phyloP scores from a whole-genome alignment of 2,329 filamentous ascomycete species.

The Hortaea werneckii region DNA sequence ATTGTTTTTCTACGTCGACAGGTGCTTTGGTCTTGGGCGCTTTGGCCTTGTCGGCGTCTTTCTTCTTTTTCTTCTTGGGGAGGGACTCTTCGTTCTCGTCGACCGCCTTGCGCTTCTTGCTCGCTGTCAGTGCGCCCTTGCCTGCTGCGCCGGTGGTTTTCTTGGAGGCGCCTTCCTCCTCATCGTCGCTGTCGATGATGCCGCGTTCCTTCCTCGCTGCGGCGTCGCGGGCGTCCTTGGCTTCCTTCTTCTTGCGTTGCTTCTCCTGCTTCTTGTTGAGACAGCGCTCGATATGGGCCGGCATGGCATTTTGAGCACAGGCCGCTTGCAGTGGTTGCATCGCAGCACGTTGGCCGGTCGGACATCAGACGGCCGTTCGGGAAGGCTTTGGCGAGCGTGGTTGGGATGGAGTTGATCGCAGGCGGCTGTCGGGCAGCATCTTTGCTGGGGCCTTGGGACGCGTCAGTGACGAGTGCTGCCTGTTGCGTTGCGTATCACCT shows the following conservation, averaged over 20 bases:
- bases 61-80: conserved; percentile 62
- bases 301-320: conserved; percentile 64
- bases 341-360: conserved; percentile 66
- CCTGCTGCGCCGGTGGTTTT: conserved; percentile 21
- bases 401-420: conserved; percentile 54
- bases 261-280: conserved; percentile 69
- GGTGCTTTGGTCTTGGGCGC: conserved; percentile 75
- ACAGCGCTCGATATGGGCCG: conserved; percentile 73
- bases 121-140: conserved; percentile 17
- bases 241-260: conserved; percentile 52
- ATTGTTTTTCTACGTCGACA: conserved; percentile 86
- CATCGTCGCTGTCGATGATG: conserved; percentile 29
- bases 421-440: conserved; percentile 5
- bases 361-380: conserved; percentile 70
- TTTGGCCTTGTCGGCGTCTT: conserved; percentile 45
- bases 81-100: conserved; percentile 10
- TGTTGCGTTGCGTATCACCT: too few relatives aligned
- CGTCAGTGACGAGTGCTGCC: background rate
- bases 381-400: conserved; percentile 68
- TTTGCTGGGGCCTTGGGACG: conserved; percentile 10
- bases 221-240: conserved; percentile 46
- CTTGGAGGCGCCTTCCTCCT: conserved; percentile 21
- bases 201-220: conserved; percentile 35
- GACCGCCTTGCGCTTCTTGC: conserved; percentile 12
- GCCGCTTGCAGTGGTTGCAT: conserved; percentile 93